These are phyloP conservation scores for Pyrenophora tritici-repentis DNA, from an alignment of 2,329 filamentous ascomycete genomes.

Conservation along the genomic window DNA sequence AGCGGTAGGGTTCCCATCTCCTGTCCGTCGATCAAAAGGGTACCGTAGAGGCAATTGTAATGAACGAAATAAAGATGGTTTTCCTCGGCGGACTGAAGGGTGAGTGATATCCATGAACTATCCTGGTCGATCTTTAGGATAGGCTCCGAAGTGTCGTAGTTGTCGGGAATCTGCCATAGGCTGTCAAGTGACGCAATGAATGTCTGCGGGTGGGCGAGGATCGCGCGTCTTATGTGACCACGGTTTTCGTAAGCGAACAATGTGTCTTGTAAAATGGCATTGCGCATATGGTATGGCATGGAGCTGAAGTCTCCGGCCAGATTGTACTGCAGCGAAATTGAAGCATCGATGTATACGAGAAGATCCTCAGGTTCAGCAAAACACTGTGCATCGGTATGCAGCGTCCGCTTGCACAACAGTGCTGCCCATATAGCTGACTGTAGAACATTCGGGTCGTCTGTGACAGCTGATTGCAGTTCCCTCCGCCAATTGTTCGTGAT, in stretches of 20 bases:
- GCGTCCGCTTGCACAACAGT: slow-evolving; percentile 60
- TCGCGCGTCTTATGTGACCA: slow-evolving; percentile 40
- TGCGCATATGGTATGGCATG: slow-evolving; percentile 44
- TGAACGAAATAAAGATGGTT: slow-evolving; percentile 39
- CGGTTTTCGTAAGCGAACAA: slow-evolving; percentile 51
- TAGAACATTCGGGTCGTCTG: slow-evolving; percentile 46
- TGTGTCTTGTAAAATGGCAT: slow-evolving; percentile 54
- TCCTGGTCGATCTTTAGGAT: slow-evolving; percentile 7
- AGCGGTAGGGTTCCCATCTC: slow-evolving; percentile 60
- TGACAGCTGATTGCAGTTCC: slow-evolving; percentile 52
- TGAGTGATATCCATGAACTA: slow-evolving; percentile 44
- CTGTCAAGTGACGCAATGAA: slow-evolving; percentile 47
- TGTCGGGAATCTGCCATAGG: slow-evolving; percentile 51
- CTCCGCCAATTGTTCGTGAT: slow-evolving; percentile 58
- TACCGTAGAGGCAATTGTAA: slow-evolving; percentile 55
- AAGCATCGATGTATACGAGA: slow-evolving; percentile 46
- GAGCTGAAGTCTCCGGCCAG: slow-evolving; percentile 44
- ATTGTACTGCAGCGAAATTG: slow-evolving; percentile 56
- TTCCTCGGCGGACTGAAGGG: slow-evolving; percentile 30
- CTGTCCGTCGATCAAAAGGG: slow-evolving; percentile 56
- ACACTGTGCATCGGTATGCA: slow-evolving; percentile 31
- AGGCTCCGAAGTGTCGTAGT: slow-evolving; percentile 11
- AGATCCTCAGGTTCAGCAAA: slow-evolving; percentile 14
- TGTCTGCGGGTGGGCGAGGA: slow-evolving; percentile 35
- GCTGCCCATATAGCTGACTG: slow-evolving; percentile 61